phyloP scores from a whole-genome alignment of 768 basidiomycete genomes.

The Sutorius australiensis region DNA sequence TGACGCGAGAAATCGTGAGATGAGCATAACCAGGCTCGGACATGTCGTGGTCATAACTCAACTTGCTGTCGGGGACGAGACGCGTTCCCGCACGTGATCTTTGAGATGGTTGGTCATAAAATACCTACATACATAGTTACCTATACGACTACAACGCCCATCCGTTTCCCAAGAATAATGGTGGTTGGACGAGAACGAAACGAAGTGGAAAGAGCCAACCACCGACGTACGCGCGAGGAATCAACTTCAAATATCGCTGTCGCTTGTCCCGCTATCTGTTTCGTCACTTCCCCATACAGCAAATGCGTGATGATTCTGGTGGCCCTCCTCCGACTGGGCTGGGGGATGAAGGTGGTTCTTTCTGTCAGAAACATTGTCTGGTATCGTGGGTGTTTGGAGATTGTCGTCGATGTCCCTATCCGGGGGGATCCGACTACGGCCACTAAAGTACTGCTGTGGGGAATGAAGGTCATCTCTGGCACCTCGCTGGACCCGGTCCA shows the following conservation, averaged over 20 bases:
- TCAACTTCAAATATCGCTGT: slow-evolving; percentile 46
- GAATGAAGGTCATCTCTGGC: slow-evolving; percentile 52
- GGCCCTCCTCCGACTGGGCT: slow-evolving; percentile 17
- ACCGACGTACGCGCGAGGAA: neutral
- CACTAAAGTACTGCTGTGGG: slow-evolving; percentile 34
- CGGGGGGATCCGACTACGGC: slow-evolving; percentile 55
- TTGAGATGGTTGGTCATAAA: neutral
- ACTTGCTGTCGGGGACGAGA: neutral
- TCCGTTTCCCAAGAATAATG: neutral
- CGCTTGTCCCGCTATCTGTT: slow-evolving; percentile 81
- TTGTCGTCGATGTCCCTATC: slow-evolving; percentile 58
- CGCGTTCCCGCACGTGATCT: slow-evolving; percentile 16
- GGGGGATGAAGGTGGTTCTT: slow-evolving; percentile 11
- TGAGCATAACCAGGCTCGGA: slow-evolving; percentile 22
- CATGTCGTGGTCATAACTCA: slow-evolving; percentile 11
- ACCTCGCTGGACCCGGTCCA: slow-evolving; percentile 42
- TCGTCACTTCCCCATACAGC: slow-evolving; percentile 89
- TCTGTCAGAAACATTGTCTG: slow-evolving; percentile 25
- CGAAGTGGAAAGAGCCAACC: neutral
- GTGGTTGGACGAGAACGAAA: slow-evolving; percentile 2
- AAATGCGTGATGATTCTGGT: slow-evolving; percentile 53
- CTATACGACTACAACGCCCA: neutral
- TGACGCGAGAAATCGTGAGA: slow-evolving; percentile 39
- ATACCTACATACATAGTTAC: neutral
- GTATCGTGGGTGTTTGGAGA: slow-evolving; percentile 59